Evolutionary conservation across 2,329 filamentous ascomycete species (phyloP).

Genomic region (Penicillium palitans): DNA sequence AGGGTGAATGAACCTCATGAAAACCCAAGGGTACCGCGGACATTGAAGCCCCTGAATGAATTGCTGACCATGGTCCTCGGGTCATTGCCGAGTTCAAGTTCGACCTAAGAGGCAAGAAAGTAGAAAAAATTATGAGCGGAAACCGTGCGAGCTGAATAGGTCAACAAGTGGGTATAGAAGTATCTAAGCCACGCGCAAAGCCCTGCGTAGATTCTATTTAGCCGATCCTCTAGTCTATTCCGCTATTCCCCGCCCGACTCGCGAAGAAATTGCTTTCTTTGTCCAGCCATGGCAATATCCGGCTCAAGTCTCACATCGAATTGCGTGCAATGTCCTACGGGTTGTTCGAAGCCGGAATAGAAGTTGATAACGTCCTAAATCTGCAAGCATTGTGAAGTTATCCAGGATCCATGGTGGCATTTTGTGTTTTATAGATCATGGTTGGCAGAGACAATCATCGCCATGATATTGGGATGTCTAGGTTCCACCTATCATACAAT

Average conservation of each 20-base stretch:
- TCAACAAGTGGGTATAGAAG: neutral
- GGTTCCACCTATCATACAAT: conserved; percentile 8
- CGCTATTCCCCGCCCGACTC: neutral
- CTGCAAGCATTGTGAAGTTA: neutral
- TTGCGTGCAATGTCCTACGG: neutral
- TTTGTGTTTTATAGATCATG: neutral
- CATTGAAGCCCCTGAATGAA: no score
- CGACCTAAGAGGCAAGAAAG: neutral
- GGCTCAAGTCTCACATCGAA: neutral
- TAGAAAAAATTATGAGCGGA: neutral
- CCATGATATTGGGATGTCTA: neutral
- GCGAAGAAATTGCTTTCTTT: neutral
- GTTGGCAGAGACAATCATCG: neutral
- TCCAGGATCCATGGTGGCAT: no score
- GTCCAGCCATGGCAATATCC: neutral
- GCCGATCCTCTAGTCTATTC: neutral
- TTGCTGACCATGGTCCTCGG: no score
- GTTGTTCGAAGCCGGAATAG: neutral
- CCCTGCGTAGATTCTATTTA: neutral
- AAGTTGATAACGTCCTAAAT: neutral
- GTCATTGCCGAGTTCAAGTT: no score
- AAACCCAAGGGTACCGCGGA: no score
- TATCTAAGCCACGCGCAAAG: neutral
- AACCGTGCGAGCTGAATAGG: neutral
- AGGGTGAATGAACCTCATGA: no score